phyloP scores from a whole-genome alignment of 352 stramenopile genomes.

The Halophytophthora batemanensis region DNA sequence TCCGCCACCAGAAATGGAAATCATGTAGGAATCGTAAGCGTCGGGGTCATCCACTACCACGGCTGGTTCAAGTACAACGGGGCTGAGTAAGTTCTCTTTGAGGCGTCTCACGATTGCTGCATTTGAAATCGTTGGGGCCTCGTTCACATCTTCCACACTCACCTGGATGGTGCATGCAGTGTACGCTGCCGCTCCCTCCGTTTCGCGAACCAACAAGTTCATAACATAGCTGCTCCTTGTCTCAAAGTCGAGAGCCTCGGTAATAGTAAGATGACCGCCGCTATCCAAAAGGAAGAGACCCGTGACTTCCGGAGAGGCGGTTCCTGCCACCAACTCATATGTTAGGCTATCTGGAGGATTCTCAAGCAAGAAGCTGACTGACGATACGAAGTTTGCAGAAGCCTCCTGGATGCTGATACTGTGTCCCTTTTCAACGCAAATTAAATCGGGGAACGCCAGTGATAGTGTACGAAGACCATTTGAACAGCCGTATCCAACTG shows the following conservation, averaged over 20 bases:
- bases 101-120: slow-evolving; percentile 16
- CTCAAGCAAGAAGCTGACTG: slow-evolving; percentile 31
- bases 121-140: slow-evolving; percentile 33
- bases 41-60: slow-evolving; percentile 38
- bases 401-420: slow-evolving; percentile 33
- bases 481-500: slow-evolving; percentile 38
- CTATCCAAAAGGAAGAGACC: slow-evolving; percentile 17
- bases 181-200: slow-evolving; percentile 2
- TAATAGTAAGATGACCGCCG: slow-evolving; percentile 11
- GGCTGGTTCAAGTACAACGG: slow-evolving; percentile 22
- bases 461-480: slow-evolving; percentile 26
- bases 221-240: slow-evolving; percentile 13
- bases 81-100: slow-evolving; percentile 41
- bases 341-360: slow-evolving; percentile 15
- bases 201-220: slow-evolving; percentile 26
- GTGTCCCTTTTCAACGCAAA: slow-evolving; percentile 41
- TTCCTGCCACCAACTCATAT: slow-evolving; percentile 5
- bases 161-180: slow-evolving; percentile 36
- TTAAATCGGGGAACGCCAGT: slow-evolving; percentile 26
- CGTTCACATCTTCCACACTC: slow-evolving; percentile 50
- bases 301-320: not conserved
- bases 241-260: slow-evolving; percentile 19
- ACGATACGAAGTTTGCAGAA: slow-evolving; percentile 24
- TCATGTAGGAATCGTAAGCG: slow-evolving; percentile 38
- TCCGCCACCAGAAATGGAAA: slow-evolving; percentile 34